Evolutionary conservation across 306 rosid genomes (phyloP), one percentile per base, ranked within the genome.

Genomic region (Lithocarpus polystachyus): DNA sequence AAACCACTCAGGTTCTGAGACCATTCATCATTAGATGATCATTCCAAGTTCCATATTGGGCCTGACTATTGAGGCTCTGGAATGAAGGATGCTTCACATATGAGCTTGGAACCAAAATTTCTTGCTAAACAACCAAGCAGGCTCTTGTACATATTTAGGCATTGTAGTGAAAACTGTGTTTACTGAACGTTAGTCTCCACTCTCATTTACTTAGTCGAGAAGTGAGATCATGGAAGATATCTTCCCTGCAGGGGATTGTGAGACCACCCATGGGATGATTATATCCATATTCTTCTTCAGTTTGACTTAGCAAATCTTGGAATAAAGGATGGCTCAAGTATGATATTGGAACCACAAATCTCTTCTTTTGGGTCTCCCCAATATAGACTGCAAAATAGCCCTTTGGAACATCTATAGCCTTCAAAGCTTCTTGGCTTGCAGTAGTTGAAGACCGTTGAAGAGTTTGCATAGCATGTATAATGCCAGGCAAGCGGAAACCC

Each of bases 241-340:
- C 75, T 68, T 90, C 86, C 26, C 76, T 76, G 85, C 88, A 89
- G 13, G 89, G 88, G 59, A 86, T 85, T 57, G 90, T 86, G 68
- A 86, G 78, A 43, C 88, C 87, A 4, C 89, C 87, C 84, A 84
- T 86, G 8, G 92, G 90, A 69, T 85, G 92, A 45, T 75, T 52
- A 68, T 69, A 83, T 35, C 87, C 87, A 2, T 83, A 89, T 68
- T 88, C 93, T 76, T 86, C 88, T 70, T 86, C 87, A 18, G 85
- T 78, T 71, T 75, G 80, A 52, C 56, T 61, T 3, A 87, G 71
- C 72, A 87, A 75, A 15, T 84, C 83, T 45, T 59, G 82, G 48
- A 91, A 89, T 15, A 72, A 68, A 65, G 87, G 83, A 20, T 86
- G 76, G 45, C 82, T 84, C 80, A 90, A 73, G 81, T 74, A 81